Conservation (phyloP, 768 basidiomycete genomes). For the Solioccasus polychromus region DNA sequence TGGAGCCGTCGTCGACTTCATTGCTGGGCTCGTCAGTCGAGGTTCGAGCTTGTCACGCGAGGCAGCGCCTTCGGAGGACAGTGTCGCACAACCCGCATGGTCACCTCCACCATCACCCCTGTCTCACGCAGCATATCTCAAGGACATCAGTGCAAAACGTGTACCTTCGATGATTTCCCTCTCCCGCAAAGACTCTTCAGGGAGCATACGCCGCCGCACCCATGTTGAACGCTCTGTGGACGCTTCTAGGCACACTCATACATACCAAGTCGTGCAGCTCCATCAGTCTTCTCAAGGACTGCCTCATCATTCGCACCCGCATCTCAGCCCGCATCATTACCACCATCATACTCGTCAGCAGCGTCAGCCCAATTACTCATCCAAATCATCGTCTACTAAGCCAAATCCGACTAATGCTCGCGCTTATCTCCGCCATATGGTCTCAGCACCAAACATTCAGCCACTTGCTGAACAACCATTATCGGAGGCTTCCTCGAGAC, state of each 20-base stretch:
- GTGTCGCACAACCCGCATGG: constrained; percentile 9
- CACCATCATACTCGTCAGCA: constrained; percentile 22
- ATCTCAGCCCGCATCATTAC: constrained; percentile 16
- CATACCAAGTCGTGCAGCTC: constrained; percentile 11
- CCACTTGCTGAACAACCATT: constrained; percentile 32
- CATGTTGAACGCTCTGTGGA: constrained; percentile 13
- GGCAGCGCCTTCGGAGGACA: constrained; percentile 8
- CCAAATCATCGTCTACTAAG: constrained; percentile 19
- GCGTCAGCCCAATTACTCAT: constrained; percentile 24
- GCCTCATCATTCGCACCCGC: constrained; percentile 22
- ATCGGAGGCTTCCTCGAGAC: constrained; percentile 31
- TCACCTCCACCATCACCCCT: constrained; percentile 28
- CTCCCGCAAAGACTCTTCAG: constrained; percentile 19
- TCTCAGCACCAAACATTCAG: constrained; percentile 51
- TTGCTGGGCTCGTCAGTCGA: constrained; percentile 54
- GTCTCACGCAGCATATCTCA: constrained; percentile 11
- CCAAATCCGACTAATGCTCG: constrained; percentile 47
- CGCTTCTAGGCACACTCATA: constrained; percentile 5
- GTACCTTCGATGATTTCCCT: constrained; percentile 17
- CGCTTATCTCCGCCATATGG: constrained; percentile 73
- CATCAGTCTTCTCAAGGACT: constrained; percentile 25
- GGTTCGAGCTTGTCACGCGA: constrained; percentile 22
- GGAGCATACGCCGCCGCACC: constrained; percentile 15
- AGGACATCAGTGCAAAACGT: constrained; percentile 7
- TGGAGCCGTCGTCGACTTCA: constrained; percentile 60